Conservation (phyloP, 2,329 filamentous ascomycete genomes). For the Fusarium austroafricanum region DNA sequence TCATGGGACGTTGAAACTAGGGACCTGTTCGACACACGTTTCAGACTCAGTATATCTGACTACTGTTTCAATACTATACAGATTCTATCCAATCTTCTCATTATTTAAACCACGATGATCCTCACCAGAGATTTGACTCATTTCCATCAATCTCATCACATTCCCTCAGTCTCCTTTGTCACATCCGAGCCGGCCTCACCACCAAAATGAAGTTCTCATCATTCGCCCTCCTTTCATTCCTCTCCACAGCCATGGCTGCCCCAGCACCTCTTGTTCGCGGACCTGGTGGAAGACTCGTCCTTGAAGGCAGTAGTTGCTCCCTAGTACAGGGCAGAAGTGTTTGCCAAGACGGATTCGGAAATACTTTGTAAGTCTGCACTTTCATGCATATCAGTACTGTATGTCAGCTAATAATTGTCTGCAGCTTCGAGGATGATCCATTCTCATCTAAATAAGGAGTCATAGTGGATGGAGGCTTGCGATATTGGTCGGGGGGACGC, state of each 20-base stretch:
- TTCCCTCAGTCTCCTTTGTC: accelerated
- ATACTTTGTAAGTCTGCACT: conserved; percentile 24
- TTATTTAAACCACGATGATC: neutral
- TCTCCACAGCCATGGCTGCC: neutral
- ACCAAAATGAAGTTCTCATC: neutral
- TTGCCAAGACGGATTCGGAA: conserved; percentile 20
- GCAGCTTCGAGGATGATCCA: conserved; percentile 9
- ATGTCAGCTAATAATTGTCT: neutral
- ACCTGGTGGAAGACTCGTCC: conserved; percentile 12
- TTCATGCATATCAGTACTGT: accelerated
- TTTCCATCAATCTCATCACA: accelerated
- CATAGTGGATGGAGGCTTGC: accelerated
- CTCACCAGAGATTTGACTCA: no score
- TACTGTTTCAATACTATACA: neutral
- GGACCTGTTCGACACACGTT: neutral
- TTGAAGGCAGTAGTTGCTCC: no score
- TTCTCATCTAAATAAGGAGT: neutral
- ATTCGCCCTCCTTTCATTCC: neutral
- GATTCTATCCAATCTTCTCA: neutral
- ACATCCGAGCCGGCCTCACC: neutral
- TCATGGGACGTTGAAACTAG: neutral
- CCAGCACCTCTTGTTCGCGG: neutral
- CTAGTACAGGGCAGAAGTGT: conserved; percentile 25
- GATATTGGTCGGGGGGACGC: neutral
- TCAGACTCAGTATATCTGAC: neutral